Evolutionary conservation across 805 yeast genomes (phyloP).

Genomic region (Wickerhamomyces xylosicus): DNA sequence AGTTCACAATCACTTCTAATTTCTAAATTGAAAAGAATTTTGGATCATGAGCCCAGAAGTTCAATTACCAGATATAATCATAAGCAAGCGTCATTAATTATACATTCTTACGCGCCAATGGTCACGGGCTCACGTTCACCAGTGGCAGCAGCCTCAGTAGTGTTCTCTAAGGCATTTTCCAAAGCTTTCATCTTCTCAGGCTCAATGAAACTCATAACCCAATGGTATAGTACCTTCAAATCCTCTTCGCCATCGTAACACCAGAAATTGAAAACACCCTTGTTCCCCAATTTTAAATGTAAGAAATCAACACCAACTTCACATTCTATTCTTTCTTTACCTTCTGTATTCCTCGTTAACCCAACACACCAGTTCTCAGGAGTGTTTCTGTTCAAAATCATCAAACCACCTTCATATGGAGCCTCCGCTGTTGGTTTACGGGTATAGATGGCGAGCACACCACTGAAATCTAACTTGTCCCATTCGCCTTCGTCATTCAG

Average conservation of each 20-base stretch:
- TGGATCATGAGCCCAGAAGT: too few species aligned
- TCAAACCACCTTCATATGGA: background rate
- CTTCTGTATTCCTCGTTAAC: background rate
- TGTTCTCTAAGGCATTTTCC: background rate
- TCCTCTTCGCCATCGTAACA: background rate
- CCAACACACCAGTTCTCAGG: background rate
- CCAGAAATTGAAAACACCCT: background rate
- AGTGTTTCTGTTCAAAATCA: background rate
- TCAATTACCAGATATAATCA: too few species aligned
- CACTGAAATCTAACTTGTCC: background rate
- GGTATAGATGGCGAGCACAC: background rate
- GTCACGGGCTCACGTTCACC: too few species aligned
- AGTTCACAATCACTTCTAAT: too few species aligned
- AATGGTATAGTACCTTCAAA: background rate
- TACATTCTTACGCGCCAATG: too few species aligned
- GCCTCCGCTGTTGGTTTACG: background rate
- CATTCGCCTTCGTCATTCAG: background rate
- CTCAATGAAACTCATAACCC: background rate
- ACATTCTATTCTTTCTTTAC: background rate
- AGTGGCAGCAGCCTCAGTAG: background rate
- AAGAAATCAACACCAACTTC: background rate
- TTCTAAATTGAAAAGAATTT: too few species aligned
- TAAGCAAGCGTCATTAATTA: too few species aligned
- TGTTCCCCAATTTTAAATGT: background rate
- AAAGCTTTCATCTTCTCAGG: background rate